Percentiles rank a stretch among this genome's conserved stretches.
phyloP scores from a whole-genome alignment of 1,284 basidiomycete genomes.

The Puccinia hordei region DNA sequence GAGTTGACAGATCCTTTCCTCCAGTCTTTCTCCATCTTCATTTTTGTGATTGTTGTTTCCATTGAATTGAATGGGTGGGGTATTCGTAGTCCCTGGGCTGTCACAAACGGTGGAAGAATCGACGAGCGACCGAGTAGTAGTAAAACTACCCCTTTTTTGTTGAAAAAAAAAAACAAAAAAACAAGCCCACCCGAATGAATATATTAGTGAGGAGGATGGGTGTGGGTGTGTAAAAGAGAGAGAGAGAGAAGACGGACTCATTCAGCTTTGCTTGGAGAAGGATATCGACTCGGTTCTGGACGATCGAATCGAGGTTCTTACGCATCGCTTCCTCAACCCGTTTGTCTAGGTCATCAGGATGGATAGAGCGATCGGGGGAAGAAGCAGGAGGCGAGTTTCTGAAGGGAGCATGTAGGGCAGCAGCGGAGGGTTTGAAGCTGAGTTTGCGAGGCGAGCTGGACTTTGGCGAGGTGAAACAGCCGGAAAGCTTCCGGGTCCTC shows the following conservation, averaged over 20 bases:
- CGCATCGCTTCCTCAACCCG: slow-evolving; percentile 19
- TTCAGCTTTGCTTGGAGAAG: slow-evolving; percentile 33
- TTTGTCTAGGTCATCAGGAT: slow-evolving; percentile 2
- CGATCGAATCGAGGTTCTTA: slow-evolving; percentile 12
- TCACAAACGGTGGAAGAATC: background rate
- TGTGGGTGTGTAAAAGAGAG: background rate
- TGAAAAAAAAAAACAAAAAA: no score
- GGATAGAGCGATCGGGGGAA: background rate
- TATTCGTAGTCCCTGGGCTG: background rate
- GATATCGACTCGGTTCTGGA: slow-evolving; percentile 28
- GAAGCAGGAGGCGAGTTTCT: background rate
- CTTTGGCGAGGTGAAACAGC: background rate
- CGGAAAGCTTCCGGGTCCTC: background rate
- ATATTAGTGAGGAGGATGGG: background rate
- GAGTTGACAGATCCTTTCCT: slow-evolving; percentile 11
- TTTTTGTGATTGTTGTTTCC: background rate
- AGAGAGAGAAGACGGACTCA: background rate
- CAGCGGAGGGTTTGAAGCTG: background rate
- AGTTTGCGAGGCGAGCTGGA: background rate
- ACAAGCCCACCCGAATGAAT: background rate
- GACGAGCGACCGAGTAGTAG: background rate
- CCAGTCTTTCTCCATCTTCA: background rate
- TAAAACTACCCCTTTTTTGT: no score
- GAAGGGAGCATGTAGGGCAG: background rate
- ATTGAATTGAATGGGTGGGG: background rate